These are phyloP conservation scores for Teunomyces panamensis DNA, from an alignment of 805 yeast genomes.

Conservation along the genomic window DNA sequence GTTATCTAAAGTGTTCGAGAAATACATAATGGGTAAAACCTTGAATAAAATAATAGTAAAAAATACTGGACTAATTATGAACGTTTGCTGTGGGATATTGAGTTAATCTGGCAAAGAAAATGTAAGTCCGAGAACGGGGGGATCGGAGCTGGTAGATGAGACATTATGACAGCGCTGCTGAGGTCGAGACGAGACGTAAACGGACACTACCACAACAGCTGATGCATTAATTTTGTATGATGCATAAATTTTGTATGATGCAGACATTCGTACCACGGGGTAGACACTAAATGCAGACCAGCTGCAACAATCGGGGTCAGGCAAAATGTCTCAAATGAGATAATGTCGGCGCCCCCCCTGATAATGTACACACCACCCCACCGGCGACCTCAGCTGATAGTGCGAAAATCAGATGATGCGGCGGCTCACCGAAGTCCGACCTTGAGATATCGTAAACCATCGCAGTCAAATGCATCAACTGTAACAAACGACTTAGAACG, in stretches of 20 bases:
- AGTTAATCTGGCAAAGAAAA: not conserved
- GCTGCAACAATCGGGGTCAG: not conserved
- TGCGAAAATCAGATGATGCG: conserved; percentile 2
- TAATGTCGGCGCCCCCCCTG: not conserved
- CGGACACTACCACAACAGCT: no score
- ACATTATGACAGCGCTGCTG: no score
- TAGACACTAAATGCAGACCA: not conserved
- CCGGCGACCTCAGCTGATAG: conserved; percentile 4
- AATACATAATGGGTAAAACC: not conserved
- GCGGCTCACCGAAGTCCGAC: not conserved
- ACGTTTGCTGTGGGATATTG: not conserved
- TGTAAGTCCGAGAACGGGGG: not conserved
- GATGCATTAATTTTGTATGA: not conserved
- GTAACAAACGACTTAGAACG: not conserved
- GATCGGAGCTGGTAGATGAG: no score
- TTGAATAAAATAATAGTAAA: not conserved
- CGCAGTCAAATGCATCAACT: not conserved
- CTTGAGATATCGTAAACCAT: not conserved
- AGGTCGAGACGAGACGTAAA: no score
- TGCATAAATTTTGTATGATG: not conserved
- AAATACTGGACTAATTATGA: not conserved
- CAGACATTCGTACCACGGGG: not conserved
- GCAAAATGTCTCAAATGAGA: not conserved
- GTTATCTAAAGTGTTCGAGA: no score
- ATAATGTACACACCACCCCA: conserved; percentile 1